Evolutionary conservation across 2,329 filamentous ascomycete genomes (phyloP), one percentile per base, ranked within the genome.

Genomic region (Talaromyces sp.): DNA sequence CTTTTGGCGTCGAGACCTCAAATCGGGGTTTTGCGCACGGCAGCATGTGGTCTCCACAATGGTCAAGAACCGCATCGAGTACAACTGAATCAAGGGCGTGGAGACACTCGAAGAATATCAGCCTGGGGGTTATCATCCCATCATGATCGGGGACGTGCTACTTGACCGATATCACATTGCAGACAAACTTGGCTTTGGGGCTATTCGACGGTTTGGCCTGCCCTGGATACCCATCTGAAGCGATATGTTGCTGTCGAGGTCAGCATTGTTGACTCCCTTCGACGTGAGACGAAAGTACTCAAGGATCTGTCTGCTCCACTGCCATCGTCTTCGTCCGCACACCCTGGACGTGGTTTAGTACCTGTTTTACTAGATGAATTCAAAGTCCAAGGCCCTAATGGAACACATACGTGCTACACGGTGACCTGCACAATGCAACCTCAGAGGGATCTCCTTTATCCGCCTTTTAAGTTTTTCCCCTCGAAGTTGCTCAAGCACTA

Each of bases 171-270:
- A 78, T 56, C 67, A 63, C 5, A 67, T 78, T 41, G 66, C 72
- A 1, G 73, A 75, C 17, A 78, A 78, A 61, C 65, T 78, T 5
- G 75, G 74, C 0, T 75, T 68, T 63, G 75, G 76, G 67, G 67
- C 4, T 75, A 70, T 61, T 77, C 75, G 3, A 77, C 73, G 0
- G 69, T 77, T 45, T 79, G 73, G 73, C 63, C 77, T 55, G 73
- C 73, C 7, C 68, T 61, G 4, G 75, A 78, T 53, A 64, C 58
- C 51, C 53, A 52, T 1, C 3, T 57, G 0, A 53, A 65, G 2
- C 58, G 36, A 13, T 72, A 71, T 59, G 67, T 72, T 58, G 68
- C 68, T 17, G 35, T 72, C 1, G 73, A 72, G 45, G 58, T 72
- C 31, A 59, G 59, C 21, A 66, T 66, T 25, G 63, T 67, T 53